phyloP scores from a whole-genome alignment of 805 yeast genomes.

The Saturnispora silvae region DNA sequence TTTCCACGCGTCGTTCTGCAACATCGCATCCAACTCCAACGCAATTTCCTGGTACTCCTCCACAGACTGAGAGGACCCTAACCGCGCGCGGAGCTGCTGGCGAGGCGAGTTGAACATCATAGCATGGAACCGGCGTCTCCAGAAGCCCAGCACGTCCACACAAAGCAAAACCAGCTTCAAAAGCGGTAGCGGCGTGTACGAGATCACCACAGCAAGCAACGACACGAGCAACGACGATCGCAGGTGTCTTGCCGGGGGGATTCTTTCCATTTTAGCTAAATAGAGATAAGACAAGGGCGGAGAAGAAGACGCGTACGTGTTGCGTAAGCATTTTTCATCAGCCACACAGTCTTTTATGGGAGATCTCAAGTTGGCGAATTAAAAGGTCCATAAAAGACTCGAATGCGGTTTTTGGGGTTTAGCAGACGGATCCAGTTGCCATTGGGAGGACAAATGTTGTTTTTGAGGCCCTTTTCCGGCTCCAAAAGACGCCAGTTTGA shows the following conservation, averaged over 20 bases:
- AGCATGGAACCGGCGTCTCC: slow-evolving; percentile 22
- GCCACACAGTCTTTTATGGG: no score
- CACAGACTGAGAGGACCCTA: slow-evolving; percentile 23
- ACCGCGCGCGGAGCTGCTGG: slow-evolving; percentile 3
- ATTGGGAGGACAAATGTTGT: no score
- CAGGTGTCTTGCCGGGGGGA: slow-evolving; percentile 5
- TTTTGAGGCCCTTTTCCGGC: background rate
- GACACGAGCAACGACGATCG: slow-evolving; percentile 8
- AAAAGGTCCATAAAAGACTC: no score
- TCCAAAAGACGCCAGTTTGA: background rate
- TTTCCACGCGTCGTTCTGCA: slow-evolving; percentile 58
- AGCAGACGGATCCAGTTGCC: no score
- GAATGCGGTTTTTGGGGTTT: no score
- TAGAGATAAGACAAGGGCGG: no score
- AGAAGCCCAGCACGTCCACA: slow-evolving; percentile 32
- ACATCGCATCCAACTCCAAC: slow-evolving; percentile 35
- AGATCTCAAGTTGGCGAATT: no score
- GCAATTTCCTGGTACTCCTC: slow-evolving; percentile 62
- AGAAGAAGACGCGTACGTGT: no score
- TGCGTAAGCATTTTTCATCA: no score
- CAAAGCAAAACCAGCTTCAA: slow-evolving; percentile 29
- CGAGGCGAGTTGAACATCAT: slow-evolving; percentile 11
- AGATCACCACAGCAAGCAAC: slow-evolving; percentile 6
- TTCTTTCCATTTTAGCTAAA: slow-evolving; percentile 5
- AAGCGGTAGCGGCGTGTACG: slow-evolving; percentile 13